Base-by-base conservation (phyloP, 805 yeast species). In the Kodamaea restingae region DNA sequence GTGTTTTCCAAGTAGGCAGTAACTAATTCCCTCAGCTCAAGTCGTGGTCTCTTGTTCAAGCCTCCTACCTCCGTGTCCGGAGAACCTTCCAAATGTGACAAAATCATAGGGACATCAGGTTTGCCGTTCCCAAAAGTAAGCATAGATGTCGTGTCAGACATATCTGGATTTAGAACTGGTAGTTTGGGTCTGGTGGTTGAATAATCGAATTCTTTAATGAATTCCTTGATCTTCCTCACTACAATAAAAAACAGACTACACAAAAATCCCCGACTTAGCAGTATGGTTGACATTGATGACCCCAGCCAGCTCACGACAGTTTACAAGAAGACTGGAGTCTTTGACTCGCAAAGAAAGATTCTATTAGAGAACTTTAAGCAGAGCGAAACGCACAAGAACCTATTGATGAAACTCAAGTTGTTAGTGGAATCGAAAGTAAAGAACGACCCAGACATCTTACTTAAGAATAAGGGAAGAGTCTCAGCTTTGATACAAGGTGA, bases 401-500 rank as follows among this genome's bases (percentile, higher is more conserved):
- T 73, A 15, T 51, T 67, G 17, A 50, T 60, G 18, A 61, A 71
- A 42, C 50, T 75, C 30, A 60, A 63, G 34, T 49, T 69, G 18
- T 53, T 75, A 52, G 66, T 76, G 3, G 76, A 71, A 41, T 52
- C 58, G 30, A 75, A 74, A 44, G 67, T 75, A 17, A 60, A 65
- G 33, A 58, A 65, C 25, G 78, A 76, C 45, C 80, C 80, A 1
- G 54, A 65, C 14, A 63, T 76, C 12, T 51, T 76, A 15, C 53
- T 63, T 45, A 65, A 73, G 48, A 76, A 75, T 52, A 70, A 64
- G 38, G 80, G 78, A 2, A 72, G 67, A 35, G 60, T 72, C 51
- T 72, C 71, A 0, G 80, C 80, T 0, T 51, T 75, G 42, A 69
- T 76, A 2, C 80, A 75, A 46, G 76, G 80, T 2, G 73, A 70